Evolutionary conservation across 176 grass and related monocot genomes (phyloP).

Genomic region (Musa schizocarpa): DNA sequence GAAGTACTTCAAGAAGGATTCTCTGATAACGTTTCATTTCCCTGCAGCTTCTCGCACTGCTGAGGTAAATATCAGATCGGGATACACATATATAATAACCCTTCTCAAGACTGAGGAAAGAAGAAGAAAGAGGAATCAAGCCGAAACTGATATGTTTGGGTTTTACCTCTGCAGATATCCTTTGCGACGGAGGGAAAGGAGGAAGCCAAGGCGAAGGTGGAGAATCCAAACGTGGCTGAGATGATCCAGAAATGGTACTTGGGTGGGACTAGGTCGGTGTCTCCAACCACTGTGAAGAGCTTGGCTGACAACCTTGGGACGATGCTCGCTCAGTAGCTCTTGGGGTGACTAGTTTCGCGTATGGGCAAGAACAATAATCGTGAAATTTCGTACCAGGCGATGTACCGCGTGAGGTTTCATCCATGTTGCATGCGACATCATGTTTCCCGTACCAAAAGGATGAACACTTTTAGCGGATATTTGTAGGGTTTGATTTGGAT

Average conservation of each 20-base stretch:
- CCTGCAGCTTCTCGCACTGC: neutral
- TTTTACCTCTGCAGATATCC: constrained; percentile 29
- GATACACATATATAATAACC: neutral
- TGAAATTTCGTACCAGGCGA: too few relatives aligned
- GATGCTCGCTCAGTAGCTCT: constrained; percentile 28
- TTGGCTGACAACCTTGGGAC: constrained; percentile 34
- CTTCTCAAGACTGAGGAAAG: neutral
- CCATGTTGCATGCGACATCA: too few relatives aligned
- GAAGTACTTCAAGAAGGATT: constrained; percentile 59
- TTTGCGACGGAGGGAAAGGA: constrained; percentile 60
- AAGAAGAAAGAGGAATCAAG: neutral
- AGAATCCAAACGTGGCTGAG: constrained; percentile 41
- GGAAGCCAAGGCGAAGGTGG: constrained; percentile 39
- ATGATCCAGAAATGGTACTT: constrained; percentile 86
- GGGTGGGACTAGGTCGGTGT: constrained; percentile 47
- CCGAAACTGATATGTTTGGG: too few relatives aligned
- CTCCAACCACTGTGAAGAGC: constrained; percentile 43
- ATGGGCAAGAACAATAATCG: too few relatives aligned
- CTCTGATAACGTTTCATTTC: constrained; percentile 61
- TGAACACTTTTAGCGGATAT: too few relatives aligned
- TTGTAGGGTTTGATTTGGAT: too few relatives aligned
- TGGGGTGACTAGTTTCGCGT: neutral
- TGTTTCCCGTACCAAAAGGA: too few relatives aligned
- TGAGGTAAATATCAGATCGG: constrained; percentile 5
- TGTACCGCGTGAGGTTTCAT: too few relatives aligned